Base-by-base conservation (phyloP, 1,139 yeast species). In the Tardiomyces digboiensis region DNA sequence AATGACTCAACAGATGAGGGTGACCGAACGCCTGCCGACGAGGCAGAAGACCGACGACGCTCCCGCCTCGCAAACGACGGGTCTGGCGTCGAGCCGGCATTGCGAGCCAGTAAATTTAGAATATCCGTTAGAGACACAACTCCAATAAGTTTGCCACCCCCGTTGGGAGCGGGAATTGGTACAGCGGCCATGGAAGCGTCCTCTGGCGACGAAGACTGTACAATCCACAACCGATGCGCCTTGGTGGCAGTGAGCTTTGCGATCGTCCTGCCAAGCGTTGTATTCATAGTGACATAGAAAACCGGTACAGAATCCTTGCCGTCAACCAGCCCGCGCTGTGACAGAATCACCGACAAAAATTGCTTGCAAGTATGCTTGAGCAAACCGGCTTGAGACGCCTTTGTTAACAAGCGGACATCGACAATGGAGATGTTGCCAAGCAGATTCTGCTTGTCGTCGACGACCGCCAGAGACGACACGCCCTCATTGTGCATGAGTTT, bases 271-370 rank as follows among this genome's bases (percentile, higher is more conserved):
- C 89, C 95, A 42, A 91, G 73, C 0, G 93, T 81, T 13, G 93
- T 79, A 40, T 75, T 75, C 49, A 78, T 76, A 52, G 84, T 82
- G 26, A 89, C 96, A 62, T 89, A 95, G 74, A 91, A 91, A 41
- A 91, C 89, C 14, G 98, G 98, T 72, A 82, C 89, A 41, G 93
- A 89, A 67, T 91, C 98, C 65, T 89, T 88, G 44, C 96, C 96
- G 59, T 88, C 91, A 58, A 82, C 94, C 29, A 91, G 74, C 14
- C 97, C 98, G 58, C 95, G 81, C 50, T 82, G 82, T 54, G 85
- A 82, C 51, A 91, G 74, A 52, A 89, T 88, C 52, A 87, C 84
- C 29, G 94, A 80, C 48, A 91, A 78, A 60, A 89, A 91, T 62
- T 85, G 91, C 58, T 87, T 73, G 62, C 95, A 93, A 7, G 93